Conservation (phyloP, 352 stramenopile species). For the Pythium grandisporangium region DNA sequence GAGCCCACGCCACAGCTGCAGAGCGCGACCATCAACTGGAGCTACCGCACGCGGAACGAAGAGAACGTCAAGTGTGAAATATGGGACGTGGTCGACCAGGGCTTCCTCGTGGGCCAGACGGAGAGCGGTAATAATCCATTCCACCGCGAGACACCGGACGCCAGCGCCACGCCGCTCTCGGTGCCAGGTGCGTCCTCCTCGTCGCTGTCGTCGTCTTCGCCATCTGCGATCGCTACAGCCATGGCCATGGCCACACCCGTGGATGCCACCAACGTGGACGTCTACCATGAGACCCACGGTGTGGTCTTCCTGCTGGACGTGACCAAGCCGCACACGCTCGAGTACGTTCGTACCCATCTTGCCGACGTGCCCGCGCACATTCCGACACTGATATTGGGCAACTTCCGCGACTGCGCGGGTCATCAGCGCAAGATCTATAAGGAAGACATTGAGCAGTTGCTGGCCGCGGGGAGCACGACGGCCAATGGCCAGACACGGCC, state of each 20-base stretch:
- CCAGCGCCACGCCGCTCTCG: background rate
- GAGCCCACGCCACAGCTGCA: constrained; percentile 79
- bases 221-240: constrained; percentile 22
- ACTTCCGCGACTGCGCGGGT: constrained; percentile 68
- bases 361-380: constrained; percentile 68
- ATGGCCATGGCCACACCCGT: constrained; percentile 63
- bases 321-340: constrained; percentile 65
- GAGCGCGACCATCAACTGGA: constrained; percentile 85
- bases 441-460: constrained; percentile 69
- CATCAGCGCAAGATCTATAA: constrained; percentile 78
- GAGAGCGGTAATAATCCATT: constrained; percentile 14
- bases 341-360: constrained; percentile 73
- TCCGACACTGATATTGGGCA: constrained; percentile 71
- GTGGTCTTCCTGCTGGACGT: constrained; percentile 87
- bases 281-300: constrained; percentile 85
- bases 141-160: background rate
- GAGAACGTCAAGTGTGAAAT: constrained; percentile 88
- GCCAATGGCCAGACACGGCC: constrained; percentile 27
- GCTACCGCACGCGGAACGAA: constrained; percentile 45
- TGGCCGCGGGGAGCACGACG: constrained; percentile 36
- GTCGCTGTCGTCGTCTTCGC: constrained; percentile 13
- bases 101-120: constrained; percentile 22
- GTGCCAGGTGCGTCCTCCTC: constrained; percentile 1
- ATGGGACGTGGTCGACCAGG: constrained; percentile 87
- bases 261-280: constrained; percentile 80